These are phyloP conservation scores for Solanum clarkiae DNA, from an alignment of 257 asterid species.

Conservation along the genomic window DNA sequence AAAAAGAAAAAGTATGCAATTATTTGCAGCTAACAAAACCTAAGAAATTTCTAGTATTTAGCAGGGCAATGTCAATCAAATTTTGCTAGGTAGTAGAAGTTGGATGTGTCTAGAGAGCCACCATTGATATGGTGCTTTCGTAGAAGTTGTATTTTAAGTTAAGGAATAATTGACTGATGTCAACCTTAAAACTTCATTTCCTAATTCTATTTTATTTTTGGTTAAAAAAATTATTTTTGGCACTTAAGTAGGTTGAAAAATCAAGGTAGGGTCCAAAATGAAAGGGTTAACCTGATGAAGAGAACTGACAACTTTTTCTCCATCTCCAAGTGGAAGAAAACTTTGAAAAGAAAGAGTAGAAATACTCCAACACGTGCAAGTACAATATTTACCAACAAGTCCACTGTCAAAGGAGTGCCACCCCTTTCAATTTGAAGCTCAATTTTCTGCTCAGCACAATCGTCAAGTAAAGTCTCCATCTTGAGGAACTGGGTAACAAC, in stretches of 20 bases:
- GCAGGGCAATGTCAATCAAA: background rate
- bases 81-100: background rate
- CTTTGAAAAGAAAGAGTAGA: background rate
- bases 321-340: background rate
- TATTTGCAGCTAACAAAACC: background rate
- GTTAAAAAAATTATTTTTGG: background rate
- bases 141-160: background rate
- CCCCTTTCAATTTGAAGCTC: constrained; percentile 98
- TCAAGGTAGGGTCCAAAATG: background rate
- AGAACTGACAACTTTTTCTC: background rate
- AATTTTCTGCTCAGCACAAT: constrained; percentile 51
- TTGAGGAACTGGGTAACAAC: constrained; percentile 84
- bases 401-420: constrained; percentile 67
- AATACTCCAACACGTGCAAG: background rate
- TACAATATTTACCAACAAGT: constrained; percentile 44
- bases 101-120: background rate
- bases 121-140: background rate
- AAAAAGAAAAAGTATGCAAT: background rate
- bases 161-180: background rate
- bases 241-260: background rate
- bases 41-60: background rate
- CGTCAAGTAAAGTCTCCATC: constrained; percentile 89
- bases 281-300: background rate
- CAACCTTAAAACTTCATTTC: background rate
- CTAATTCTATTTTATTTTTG: background rate